Percentiles rank a stretch among this genome's conserved stretches.
phyloP scores from a whole-genome alignment of 768 basidiomycete species.

The Tricholomella constricta region DNA sequence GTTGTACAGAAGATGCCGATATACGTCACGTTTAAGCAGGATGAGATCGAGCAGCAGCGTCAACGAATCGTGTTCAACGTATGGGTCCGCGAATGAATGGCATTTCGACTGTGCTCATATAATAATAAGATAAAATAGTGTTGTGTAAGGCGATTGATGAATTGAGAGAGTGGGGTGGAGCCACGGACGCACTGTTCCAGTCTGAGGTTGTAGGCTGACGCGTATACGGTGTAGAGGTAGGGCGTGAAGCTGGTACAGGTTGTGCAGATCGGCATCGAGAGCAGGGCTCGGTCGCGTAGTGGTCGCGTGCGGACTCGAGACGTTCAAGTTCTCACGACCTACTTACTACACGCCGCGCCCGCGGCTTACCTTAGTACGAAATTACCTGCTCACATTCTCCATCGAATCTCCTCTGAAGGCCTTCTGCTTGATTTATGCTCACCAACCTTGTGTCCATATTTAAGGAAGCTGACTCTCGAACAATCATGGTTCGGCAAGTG shows the following conservation, averaged over 20 bases:
- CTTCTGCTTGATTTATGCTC: too few species aligned
- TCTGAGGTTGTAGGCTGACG: conserved; percentile 74
- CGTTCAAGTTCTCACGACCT: neutral
- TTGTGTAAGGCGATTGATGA: neutral
- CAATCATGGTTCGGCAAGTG: too few species aligned
- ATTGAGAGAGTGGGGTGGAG: neutral
- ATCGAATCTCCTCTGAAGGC: too few species aligned
- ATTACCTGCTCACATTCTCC: too few species aligned
- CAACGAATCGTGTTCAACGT: conserved; percentile 80
- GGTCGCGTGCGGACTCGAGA: neutral
- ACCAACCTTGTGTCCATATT: too few species aligned
- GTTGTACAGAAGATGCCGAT: conserved; percentile 81
- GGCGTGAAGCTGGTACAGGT: conserved; percentile 65
- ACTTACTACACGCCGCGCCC: neutral
- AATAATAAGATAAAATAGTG: neutral
- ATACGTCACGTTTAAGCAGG: conserved; percentile 79
- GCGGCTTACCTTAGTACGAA: too few species aligned
- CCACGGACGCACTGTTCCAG: conserved; percentile 81
- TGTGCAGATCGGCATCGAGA: conserved; percentile 59
- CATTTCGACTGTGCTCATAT: conserved; percentile 48
- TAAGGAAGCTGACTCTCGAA: too few species aligned
- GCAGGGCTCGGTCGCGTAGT: neutral
- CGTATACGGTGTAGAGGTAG: conserved; percentile 81
- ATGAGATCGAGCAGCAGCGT: conserved; percentile 79
- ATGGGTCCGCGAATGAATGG: conserved; percentile 77